A percentile compares a stretch with the other conserved stretches of the same genome.
These are phyloP conservation scores for Dactylonectria estremocensis DNA, from an alignment of 2,329 filamentous ascomycete species.

Conservation along the genomic window DNA sequence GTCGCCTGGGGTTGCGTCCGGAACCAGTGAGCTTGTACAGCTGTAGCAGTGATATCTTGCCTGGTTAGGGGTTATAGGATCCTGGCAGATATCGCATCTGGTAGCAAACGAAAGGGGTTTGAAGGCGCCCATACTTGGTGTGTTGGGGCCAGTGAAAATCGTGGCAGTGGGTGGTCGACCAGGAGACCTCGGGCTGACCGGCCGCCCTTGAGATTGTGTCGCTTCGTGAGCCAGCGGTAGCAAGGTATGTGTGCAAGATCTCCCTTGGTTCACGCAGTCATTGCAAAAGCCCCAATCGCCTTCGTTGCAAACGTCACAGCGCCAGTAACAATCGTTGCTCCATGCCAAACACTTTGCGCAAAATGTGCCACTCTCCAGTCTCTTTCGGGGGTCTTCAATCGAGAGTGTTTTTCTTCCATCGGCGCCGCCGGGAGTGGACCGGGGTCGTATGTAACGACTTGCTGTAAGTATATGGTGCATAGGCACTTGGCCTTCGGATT, in stretches of 20 bases:
- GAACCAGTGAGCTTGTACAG: constrained; percentile 71
- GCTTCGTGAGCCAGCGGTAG: constrained; percentile 80
- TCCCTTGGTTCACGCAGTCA: constrained; percentile 85
- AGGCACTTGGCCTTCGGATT: constrained; percentile 58
- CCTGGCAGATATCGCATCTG: constrained; percentile 83
- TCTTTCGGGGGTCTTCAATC: constrained; percentile 75
- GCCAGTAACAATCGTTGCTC: constrained; percentile 91
- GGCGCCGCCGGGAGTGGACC: constrained; percentile 64
- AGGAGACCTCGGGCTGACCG: constrained; percentile 60
- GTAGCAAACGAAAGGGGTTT: constrained; percentile 80
- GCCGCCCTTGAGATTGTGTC: constrained; percentile 52
- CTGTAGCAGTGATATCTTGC: constrained; percentile 85
- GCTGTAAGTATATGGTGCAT: constrained; percentile 72
- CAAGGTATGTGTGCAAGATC: constrained; percentile 85
- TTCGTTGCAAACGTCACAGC: constrained; percentile 88
- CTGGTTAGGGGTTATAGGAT: constrained; percentile 78
- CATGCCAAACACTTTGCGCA: constrained; percentile 82
- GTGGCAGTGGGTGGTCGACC: constrained; percentile 64
- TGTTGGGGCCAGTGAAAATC: constrained; percentile 63
- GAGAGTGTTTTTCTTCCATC: constrained; percentile 73
- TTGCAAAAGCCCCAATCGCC: constrained; percentile 97
- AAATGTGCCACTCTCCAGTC: constrained; percentile 86
- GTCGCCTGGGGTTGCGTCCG: constrained; percentile 74
- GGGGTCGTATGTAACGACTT: constrained; percentile 69
- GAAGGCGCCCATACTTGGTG: constrained; percentile 68